A percentile compares a stretch with the other conserved stretches of the same genome.
phyloP scores from a whole-genome alignment of 2,329 filamentous ascomycete species.

The Periconia sp. region DNA sequence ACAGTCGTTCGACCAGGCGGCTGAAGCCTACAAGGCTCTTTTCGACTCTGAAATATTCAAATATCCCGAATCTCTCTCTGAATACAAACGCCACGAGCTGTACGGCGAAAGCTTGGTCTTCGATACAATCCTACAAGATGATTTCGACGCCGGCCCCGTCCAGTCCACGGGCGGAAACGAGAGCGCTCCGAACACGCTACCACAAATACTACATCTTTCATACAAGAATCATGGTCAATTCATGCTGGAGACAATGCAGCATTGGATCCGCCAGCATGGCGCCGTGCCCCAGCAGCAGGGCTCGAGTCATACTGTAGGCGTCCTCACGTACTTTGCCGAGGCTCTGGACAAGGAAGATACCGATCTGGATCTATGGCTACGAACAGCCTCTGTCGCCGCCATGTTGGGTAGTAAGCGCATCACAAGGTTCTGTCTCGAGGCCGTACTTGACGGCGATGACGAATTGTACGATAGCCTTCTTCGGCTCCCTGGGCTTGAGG shows the following conservation, averaged over 20 bases:
- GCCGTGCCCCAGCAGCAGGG: slow-evolving; percentile 41
- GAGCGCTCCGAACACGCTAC: slow-evolving; percentile 77
- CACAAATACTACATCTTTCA: slow-evolving; percentile 88
- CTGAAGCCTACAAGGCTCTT: slow-evolving; percentile 80
- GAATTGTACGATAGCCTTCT: slow-evolving; percentile 60
- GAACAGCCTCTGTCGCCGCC: slow-evolving; percentile 63
- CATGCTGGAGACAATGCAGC: slow-evolving; percentile 74
- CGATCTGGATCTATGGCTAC: slow-evolving; percentile 69
- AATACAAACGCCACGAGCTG: slow-evolving; percentile 74
- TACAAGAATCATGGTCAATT: slow-evolving; percentile 98
- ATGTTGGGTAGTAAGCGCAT: slow-evolving; percentile 65
- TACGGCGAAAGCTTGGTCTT: slow-evolving; percentile 53
- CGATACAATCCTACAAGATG: slow-evolving; percentile 48
- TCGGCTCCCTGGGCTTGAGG: slow-evolving; percentile 59
- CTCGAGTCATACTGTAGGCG: slow-evolving; percentile 30
- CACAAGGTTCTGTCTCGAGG: slow-evolving; percentile 67
- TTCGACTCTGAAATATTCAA: slow-evolving; percentile 94
- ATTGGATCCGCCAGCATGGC: slow-evolving; percentile 49
- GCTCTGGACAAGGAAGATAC: slow-evolving; percentile 70
- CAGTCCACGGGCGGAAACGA: slow-evolving; percentile 67
- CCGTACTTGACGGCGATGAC: slow-evolving; percentile 67
- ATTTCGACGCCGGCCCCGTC: slow-evolving; percentile 50
- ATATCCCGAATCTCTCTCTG: slow-evolving; percentile 84
- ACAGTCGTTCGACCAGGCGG: slow-evolving; percentile 74
- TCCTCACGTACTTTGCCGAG: slow-evolving; percentile 63